phyloP scores from a whole-genome alignment of 2,329 filamentous ascomycete species.

The Curvularia eragrostidis region DNA sequence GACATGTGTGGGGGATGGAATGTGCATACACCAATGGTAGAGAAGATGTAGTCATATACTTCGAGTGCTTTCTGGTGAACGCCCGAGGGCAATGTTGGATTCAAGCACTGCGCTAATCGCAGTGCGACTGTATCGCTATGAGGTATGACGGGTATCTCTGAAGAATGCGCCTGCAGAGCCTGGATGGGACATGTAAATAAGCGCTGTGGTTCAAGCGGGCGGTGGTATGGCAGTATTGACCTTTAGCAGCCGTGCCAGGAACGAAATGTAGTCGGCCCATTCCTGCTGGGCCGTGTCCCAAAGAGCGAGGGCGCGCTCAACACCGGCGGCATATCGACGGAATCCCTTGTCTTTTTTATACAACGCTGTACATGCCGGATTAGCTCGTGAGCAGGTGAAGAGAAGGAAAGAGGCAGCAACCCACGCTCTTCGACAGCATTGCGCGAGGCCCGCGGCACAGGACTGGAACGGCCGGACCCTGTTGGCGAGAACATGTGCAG shows the following conservation, averaged over 20 bases:
- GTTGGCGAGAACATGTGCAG: slow-evolving; percentile 68
- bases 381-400: slow-evolving; percentile 6
- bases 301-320: slow-evolving; percentile 84
- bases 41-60: slow-evolving; percentile 89
- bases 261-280: slow-evolving; percentile 99
- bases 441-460: slow-evolving; percentile 76
- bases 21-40: slow-evolving; percentile 72
- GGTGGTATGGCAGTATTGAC: slow-evolving; percentile 54
- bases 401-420: slow-evolving; percentile 33
- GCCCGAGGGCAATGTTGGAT: slow-evolving; percentile 89
- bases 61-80: slow-evolving; percentile 98
- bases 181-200: slow-evolving; percentile 50
- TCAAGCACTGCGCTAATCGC: slow-evolving; percentile 91
- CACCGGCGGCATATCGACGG: slow-evolving; percentile 85
- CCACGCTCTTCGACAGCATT: slow-evolving; percentile 79
- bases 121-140: slow-evolving; percentile 85
- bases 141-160: slow-evolving; percentile 74
- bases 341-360: slow-evolving; percentile 70
- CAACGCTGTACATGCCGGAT: slow-evolving; percentile 56
- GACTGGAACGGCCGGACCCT: slow-evolving; percentile 82
- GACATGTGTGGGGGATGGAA: background rate
- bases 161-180: slow-evolving; percentile 86
- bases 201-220: slow-evolving; percentile 24
- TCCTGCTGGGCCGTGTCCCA: slow-evolving; percentile 95
- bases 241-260: slow-evolving; percentile 88